Percentiles rank a stretch among this genome's conserved stretches.
These are phyloP conservation scores for Caulochytrium protostelioides DNA, from an alignment of 371 early-diverging fungal species.

Conservation along the genomic window DNA sequence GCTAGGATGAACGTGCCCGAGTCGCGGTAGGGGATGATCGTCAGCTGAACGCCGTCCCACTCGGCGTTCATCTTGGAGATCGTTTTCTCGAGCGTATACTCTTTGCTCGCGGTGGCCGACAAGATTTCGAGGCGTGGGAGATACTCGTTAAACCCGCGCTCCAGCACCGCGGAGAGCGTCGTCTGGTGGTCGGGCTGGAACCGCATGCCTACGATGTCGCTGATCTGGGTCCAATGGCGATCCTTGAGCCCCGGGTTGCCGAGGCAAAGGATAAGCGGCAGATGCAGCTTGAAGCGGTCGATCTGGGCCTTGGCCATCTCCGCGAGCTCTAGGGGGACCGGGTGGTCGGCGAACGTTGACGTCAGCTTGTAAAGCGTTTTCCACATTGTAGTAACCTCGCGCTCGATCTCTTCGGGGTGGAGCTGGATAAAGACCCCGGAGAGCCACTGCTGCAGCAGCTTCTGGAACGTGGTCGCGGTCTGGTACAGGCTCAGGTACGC, in stretches of 20 bases:
- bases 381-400: conserved; percentile 27
- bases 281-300: conserved; percentile 25
- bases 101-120: conserved; percentile 23
- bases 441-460: conserved; percentile 28
- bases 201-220: conserved; percentile 20
- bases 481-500: conserved; percentile 26
- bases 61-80: conserved; percentile 29
- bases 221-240: conserved; percentile 27
- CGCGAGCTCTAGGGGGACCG: conserved; percentile 18
- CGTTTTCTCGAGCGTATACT: conserved; percentile 30
- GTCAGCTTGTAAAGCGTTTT: conserved; percentile 23
- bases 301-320: conserved; percentile 28
- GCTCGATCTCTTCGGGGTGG: conserved; percentile 25
- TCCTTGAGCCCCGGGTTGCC: conserved; percentile 32
- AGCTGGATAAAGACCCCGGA: conserved; percentile 26
- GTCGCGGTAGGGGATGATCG: conserved; percentile 24
- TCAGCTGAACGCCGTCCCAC: conserved; percentile 24
- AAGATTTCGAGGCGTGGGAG: conserved; percentile 21
- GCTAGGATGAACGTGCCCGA: conserved; percentile 26
- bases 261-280: conserved; percentile 24
- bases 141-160: conserved; percentile 19
- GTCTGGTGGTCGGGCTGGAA: conserved; percentile 31
- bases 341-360: conserved; percentile 13
- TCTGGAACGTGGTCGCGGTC: conserved; percentile 28
- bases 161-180: conserved; percentile 18